Evolutionary conservation across 345 rosid species (phyloP), one percentile per base, ranked within the genome.

Genomic region (Cardamine resedifolia): DNA sequence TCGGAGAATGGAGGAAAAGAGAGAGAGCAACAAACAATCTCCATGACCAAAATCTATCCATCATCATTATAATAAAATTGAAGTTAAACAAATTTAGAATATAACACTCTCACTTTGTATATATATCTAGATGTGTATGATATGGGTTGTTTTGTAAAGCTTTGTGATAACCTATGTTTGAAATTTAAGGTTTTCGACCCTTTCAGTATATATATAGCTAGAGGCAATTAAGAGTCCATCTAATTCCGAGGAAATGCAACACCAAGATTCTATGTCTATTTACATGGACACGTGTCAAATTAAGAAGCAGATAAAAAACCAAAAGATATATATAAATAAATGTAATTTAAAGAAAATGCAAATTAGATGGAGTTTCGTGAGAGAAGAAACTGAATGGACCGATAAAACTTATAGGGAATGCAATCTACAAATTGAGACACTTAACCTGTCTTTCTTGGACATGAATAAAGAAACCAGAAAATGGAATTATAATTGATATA

Each of bases 371-470:
- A 26, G 64, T 44, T 4, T 45, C 56, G 27, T 2, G 56, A 68
- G 68, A 75, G 23, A 16, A 68, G 28, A 43, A 62, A 75, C 23
- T 45, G 38, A 30, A 57, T 57, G 39, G 67, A 56, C 72, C 76
- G 72, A 77, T 50, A 64, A 77, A 77, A 77, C 53, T 49, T 64
- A 64, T 77, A 77, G 80, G 72, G 20, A 58, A 58, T 64, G 61
- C 70, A 26, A 6, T 64, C 31, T 44, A 47, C 45, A 48, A 55
- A 18, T 39, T 11, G 52, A 18, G 48, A 69, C 26, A 43, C 38
- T 68, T 19, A 49, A 75, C 47, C 71, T 76, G 48, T 11, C 76
- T 28, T 62, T 76, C 76, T 70, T 76, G 34, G 52, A 70, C 27
- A 76, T 64, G 55, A 48, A 74, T 58, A 58, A 74, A 27, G 6